Conservation (phyloP, 768 basidiomycete genomes). For the Suillus americanus region DNA sequence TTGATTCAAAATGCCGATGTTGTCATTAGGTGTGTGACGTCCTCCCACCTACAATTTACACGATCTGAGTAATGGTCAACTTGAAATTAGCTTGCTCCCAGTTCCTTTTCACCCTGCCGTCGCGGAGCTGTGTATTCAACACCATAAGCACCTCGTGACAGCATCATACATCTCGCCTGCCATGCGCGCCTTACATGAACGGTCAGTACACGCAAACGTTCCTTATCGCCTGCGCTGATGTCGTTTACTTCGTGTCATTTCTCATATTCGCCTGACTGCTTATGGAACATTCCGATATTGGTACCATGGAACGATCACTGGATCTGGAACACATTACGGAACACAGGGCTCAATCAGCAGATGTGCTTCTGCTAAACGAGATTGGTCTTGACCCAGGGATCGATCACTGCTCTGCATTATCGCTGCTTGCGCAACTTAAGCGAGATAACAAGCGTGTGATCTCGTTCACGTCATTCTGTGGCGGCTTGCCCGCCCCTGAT, state of each 20-base stretch:
- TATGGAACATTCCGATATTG: not conserved
- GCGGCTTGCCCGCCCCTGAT: constrained; percentile 85
- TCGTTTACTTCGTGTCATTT: not conserved
- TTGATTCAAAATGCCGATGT: constrained; percentile 71
- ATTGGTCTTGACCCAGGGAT: constrained; percentile 90
- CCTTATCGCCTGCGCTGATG: not conserved
- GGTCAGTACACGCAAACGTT: constrained; percentile 42
- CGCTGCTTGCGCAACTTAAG: constrained; percentile 55
- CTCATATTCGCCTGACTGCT: not conserved
- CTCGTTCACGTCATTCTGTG: constrained; percentile 89
- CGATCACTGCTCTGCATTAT: constrained; percentile 85
- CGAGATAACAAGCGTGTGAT: constrained; percentile 53
- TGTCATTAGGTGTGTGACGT: constrained; percentile 70
- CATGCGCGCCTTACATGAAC: constrained; percentile 65
- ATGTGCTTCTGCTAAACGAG: constrained; percentile 82
- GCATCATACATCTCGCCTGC: constrained; percentile 85
- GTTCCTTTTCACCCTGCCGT: constrained; percentile 68
- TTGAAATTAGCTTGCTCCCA: constrained; percentile 67
- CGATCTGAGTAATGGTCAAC: not conserved
- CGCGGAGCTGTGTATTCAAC: constrained; percentile 70
- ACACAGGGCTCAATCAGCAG: constrained; percentile 55
- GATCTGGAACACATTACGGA: not conserved
- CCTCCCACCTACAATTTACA: not conserved
- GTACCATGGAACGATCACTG: not conserved
- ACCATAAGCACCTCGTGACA: constrained; percentile 78